phyloP scores from a whole-genome alignment of 2,329 filamentous ascomycete genomes.

The Talaromyces albobiverticillius region DNA sequence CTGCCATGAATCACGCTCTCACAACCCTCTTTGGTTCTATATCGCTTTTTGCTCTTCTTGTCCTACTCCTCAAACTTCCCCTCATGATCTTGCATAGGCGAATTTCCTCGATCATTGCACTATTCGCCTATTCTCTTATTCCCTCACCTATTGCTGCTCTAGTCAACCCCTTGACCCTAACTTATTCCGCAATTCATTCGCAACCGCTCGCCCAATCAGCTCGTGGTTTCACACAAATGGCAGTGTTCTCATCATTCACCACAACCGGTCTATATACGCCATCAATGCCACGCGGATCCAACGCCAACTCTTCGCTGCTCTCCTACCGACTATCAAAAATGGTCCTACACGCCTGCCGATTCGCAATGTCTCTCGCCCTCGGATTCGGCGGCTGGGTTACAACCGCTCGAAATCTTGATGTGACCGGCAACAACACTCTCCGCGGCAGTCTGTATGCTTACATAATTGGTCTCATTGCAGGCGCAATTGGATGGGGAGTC shows the following conservation, averaged over 20 bases:
- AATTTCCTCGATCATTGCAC: constrained; percentile 64
- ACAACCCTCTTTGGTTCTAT: constrained; percentile 91
- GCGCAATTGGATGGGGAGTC: constrained; percentile 91
- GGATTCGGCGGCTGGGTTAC: constrained; percentile 97
- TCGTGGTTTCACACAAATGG: constrained; percentile 75
- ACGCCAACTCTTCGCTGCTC: constrained; percentile 57
- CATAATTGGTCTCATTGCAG: constrained; percentile 85
- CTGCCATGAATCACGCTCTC: constrained; percentile 75
- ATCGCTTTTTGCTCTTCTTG: constrained; percentile 78
- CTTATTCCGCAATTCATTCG: constrained; percentile 91
- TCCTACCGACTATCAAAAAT: constrained; percentile 90
- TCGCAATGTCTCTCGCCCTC: constrained; percentile 84
- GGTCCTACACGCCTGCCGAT: constrained; percentile 82
- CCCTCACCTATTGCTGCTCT: constrained; percentile 81
- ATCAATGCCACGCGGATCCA: constrained; percentile 40
- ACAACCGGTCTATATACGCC: constrained; percentile 54
- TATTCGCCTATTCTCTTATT: constrained; percentile 74
- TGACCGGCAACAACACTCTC: constrained; percentile 51
- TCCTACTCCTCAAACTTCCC: constrained; percentile 77
- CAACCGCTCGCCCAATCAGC: constrained; percentile 75
- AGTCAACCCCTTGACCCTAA: constrained; percentile 87
- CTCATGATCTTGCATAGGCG: constrained; percentile 78
- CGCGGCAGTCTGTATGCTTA: constrained; percentile 91
- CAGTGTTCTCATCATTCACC: constrained; percentile 70
- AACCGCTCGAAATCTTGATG: constrained; percentile 73